These are phyloP conservation scores for Glonium stellatum DNA, from an alignment of 495 filamentous ascomycete species.

Conservation along the genomic window DNA sequence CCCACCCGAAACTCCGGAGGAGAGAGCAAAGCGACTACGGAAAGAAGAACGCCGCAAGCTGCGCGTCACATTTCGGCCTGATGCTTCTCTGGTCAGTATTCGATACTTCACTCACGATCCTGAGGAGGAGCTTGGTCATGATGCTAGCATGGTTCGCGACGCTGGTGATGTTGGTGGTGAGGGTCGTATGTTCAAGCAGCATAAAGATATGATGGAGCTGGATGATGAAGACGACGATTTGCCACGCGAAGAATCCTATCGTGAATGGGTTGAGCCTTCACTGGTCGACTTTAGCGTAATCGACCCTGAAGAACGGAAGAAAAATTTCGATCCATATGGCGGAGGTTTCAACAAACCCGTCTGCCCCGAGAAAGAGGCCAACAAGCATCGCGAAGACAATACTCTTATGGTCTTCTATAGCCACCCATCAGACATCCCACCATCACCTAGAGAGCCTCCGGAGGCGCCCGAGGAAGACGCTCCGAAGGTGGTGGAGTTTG, in stretches of 20 bases:
- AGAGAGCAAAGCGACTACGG: conserved; percentile 63
- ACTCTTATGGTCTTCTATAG: conserved; percentile 81
- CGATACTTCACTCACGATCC: conserved; percentile 71
- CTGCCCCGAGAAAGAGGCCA: conserved; percentile 60
- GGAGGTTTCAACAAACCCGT: conserved; percentile 49
- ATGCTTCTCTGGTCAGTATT: conserved; percentile 63
- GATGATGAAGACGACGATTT: conserved; percentile 63
- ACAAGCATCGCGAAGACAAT: conserved; percentile 64
- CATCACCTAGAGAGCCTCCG: conserved; percentile 66
- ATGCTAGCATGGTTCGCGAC: conserved; percentile 58
- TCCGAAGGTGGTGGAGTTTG: conserved; percentile 41
- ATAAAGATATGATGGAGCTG: conserved; percentile 51
- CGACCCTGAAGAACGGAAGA: conserved; percentile 44
- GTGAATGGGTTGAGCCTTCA: conserved; percentile 40
- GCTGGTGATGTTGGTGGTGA: conserved; percentile 66
- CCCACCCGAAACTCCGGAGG: conserved; percentile 67
- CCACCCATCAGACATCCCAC: conserved; percentile 64
- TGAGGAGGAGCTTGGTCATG: conserved; percentile 70
- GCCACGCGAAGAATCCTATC: conserved; percentile 42
- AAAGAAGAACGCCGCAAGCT: conserved; percentile 71
- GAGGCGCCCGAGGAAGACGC: conserved; percentile 36
- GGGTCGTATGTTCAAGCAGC: conserved; percentile 73
- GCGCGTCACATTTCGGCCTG: conserved; percentile 65
- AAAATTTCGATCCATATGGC: conserved; percentile 56
- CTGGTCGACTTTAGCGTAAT: conserved; percentile 53